Evolutionary conservation across 225 moss, liverwort and hornwort species (phyloP).

Genomic region (Marchantia paleacea): DNA sequence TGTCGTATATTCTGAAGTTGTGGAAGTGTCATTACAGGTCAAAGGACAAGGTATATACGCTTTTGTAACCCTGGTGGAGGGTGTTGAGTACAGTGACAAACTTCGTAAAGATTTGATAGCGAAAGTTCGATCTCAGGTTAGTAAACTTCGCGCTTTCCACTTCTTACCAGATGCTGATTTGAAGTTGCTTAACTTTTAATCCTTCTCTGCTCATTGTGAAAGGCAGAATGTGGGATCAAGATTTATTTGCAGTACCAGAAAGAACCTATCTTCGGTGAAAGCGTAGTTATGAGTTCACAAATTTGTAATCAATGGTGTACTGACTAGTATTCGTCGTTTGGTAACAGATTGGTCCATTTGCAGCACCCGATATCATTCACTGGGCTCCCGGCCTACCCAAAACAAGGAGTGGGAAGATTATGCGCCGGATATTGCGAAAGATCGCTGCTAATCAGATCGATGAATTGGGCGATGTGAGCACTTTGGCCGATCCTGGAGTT

Average conservation of each 20-base stretch:
- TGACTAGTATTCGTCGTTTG: neutral
- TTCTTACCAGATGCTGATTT: too few relatives aligned
- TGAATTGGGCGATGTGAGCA: constrained; percentile 87
- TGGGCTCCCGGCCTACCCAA: constrained; percentile 98
- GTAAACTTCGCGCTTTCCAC: neutral
- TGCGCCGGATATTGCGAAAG: constrained; percentile 91
- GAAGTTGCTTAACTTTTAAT: too few relatives aligned
- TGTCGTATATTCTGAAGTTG: neutral
- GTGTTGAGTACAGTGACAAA: constrained; percentile 64
- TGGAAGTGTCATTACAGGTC: constrained; percentile 44
- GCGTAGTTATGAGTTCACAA: neutral
- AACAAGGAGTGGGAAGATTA: constrained; percentile 95
- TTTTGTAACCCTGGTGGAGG: constrained; percentile 82
- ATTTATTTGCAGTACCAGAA: neutral
- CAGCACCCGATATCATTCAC: constrained; percentile 81
- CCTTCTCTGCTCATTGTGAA: too few relatives aligned
- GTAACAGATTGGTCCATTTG: constrained; percentile 83
- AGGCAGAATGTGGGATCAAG: neutral
- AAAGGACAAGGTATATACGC: constrained; percentile 98
- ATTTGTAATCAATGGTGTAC: neutral
- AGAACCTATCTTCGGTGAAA: too few relatives aligned
- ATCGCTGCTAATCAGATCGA: constrained; percentile 89
- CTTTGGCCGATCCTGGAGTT: constrained; percentile 78
- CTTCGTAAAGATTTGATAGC: constrained; percentile 58
- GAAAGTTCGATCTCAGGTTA: constrained; percentile 71